These are phyloP conservation scores for Lactifluus echinatus DNA, from an alignment of 768 basidiomycete genomes.

Conservation along the genomic window DNA sequence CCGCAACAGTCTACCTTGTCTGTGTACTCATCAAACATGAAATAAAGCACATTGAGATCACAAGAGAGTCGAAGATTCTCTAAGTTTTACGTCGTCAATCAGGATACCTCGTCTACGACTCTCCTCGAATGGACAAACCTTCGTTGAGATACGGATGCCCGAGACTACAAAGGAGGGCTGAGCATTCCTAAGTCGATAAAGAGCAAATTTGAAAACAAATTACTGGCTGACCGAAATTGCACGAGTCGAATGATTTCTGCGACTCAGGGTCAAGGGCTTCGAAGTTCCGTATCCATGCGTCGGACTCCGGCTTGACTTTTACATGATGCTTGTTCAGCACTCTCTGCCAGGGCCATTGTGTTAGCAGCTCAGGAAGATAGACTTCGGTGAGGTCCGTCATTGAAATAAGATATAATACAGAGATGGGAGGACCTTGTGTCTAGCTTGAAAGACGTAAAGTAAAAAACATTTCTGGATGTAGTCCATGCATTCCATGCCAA, in stretches of 20 bases:
- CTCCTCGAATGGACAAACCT: conserved; percentile 20
- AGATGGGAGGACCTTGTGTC: no score
- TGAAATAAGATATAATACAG: no score
- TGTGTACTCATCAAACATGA: conserved; percentile 42
- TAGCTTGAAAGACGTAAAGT: no score
- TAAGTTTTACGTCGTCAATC: neutral
- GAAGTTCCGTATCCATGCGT: conserved; percentile 32
- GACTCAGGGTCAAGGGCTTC: conserved; percentile 29
- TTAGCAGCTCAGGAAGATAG: no score
- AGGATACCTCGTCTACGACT: neutral
- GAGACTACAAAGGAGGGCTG: conserved; percentile 33
- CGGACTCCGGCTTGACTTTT: conserved; percentile 28
- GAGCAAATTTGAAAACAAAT: no score
- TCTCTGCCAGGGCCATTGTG: conserved; percentile 17
- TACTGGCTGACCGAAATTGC: conserved; percentile 26
- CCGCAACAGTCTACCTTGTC: conserved; percentile 30
- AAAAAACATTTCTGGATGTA: no score
- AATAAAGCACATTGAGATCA: conserved; percentile 44
- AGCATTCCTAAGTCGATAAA: no score
- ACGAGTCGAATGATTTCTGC: conserved; percentile 33
- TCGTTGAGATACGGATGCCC: conserved; percentile 29
- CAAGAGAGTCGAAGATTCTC: conserved; percentile 30
- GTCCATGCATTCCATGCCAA: no score
- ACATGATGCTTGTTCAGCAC: conserved; percentile 32
- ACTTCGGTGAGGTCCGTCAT: no score